Conservation (phyloP, 106 monocot genomes). For the Hemerocallis citrina region DNA sequence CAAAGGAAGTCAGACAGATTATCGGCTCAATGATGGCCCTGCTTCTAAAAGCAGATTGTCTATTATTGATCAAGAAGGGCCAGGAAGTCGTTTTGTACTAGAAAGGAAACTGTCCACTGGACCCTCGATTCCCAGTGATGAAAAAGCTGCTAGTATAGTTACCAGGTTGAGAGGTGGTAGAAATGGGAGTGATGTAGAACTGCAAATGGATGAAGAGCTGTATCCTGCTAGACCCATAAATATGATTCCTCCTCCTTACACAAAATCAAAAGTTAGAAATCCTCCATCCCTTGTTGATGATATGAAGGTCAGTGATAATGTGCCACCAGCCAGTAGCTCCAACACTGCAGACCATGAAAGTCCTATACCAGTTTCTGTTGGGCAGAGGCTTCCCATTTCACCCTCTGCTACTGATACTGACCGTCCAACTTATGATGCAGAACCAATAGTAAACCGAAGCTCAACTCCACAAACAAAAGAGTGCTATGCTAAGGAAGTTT, state of each 20-base stretch:
- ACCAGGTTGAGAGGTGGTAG: background rate
- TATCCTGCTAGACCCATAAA: slow-evolving; percentile 14
- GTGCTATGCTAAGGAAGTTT: background rate
- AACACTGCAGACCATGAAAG: slow-evolving; percentile 1
- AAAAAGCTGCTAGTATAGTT: too few species aligned
- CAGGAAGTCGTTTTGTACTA: too few species aligned
- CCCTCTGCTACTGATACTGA: background rate
- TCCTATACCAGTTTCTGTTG: slow-evolving; percentile 36
- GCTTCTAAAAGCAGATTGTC: too few species aligned
- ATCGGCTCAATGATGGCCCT: too few species aligned
- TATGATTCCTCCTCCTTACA: slow-evolving; percentile 39
- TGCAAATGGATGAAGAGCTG: slow-evolving; percentile 3
- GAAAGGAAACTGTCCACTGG: too few species aligned
- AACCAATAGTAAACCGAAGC: too few species aligned
- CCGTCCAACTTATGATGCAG: background rate
- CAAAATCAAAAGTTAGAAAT: slow-evolving; percentile 15
- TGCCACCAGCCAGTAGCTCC: background rate
- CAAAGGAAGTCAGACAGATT: background rate
- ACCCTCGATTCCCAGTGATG: too few species aligned
- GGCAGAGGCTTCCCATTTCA: slow-evolving; percentile 21
- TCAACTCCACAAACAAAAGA: background rate
- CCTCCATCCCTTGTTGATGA: background rate
- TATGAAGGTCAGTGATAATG: background rate
- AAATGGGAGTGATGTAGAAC: background rate
- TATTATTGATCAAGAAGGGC: too few species aligned